phyloP scores from a whole-genome alignment of 805 yeast species.

The Yamadazyma tumulicola region DNA sequence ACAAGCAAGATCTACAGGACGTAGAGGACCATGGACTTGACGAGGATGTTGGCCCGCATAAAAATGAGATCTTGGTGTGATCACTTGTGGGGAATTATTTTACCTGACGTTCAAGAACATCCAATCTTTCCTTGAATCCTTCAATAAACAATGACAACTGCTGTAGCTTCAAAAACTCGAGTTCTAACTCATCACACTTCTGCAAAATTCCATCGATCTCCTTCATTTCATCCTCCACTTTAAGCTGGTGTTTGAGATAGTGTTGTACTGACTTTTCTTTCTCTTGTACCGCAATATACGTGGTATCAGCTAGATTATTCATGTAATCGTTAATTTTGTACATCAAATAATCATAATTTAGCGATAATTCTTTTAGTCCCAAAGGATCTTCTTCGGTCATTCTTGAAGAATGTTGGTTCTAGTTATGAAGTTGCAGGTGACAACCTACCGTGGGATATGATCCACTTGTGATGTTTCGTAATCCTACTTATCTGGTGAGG shows the following conservation, averaged over 20 bases:
- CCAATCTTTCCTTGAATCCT: conserved; percentile 40
- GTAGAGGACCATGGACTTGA: conserved; percentile 3
- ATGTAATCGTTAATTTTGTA: conserved; percentile 60
- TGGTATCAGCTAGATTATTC: conserved; percentile 41
- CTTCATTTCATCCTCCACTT: conserved; percentile 38
- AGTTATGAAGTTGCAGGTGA: no score
- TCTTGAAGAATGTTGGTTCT: no score
- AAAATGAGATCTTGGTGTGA: conserved; percentile 8
- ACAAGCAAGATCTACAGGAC: conserved; percentile 3
- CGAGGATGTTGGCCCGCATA: conserved; percentile 4
- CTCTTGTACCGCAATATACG: conserved; percentile 25
- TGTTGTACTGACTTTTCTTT: conserved; percentile 29
- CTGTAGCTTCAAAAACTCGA: conserved; percentile 49
- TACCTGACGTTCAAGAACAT: conserved; percentile 26
- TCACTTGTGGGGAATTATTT: neutral
- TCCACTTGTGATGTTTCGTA: no score
- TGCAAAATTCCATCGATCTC: conserved; percentile 36
- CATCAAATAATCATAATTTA: conserved; percentile 62
- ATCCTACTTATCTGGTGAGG: no score
- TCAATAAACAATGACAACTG: conserved; percentile 42
- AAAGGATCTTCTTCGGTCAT: conserved; percentile 52
- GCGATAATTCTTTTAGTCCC: conserved; percentile 54
- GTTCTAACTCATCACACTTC: conserved; percentile 49
- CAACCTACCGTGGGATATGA: no score
- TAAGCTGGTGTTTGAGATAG: conserved; percentile 20